Evolutionary conservation across 352 stramenopile genomes (phyloP).

Genomic region (Phytophthora boehmeriae): DNA sequence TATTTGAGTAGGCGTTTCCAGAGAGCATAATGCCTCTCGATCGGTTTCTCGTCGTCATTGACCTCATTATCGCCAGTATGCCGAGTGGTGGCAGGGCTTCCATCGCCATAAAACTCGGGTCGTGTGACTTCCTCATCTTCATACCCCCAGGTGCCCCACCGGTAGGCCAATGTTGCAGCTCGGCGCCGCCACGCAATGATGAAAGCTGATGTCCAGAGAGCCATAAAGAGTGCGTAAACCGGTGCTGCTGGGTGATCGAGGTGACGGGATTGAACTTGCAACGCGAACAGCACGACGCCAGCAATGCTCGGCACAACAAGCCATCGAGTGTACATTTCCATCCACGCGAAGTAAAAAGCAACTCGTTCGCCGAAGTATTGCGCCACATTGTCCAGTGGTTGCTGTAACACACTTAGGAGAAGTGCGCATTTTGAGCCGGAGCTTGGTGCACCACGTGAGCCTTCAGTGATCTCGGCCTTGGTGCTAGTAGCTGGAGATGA

Average conservation of each 20-base stretch:
- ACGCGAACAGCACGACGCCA: slow-evolving; percentile 70
- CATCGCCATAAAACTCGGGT: slow-evolving; percentile 81
- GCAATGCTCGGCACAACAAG: slow-evolving; percentile 81
- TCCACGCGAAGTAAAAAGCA: slow-evolving; percentile 94
- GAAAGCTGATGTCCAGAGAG: slow-evolving; percentile 89
- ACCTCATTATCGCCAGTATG: slow-evolving; percentile 4
- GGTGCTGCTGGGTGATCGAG: slow-evolving; percentile 83
- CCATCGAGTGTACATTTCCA: slow-evolving; percentile 92
- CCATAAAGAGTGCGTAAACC: slow-evolving; percentile 89
- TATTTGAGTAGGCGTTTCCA: slow-evolving; percentile 87
- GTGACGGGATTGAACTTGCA: slow-evolving; percentile 63
- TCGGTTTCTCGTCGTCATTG: background rate
- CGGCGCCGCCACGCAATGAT: slow-evolving; percentile 87
- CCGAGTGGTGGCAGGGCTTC: slow-evolving; percentile 1
- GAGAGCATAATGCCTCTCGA: slow-evolving; percentile 53
- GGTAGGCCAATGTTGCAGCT: slow-evolving; percentile 81
- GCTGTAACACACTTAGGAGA: slow-evolving; percentile 44
- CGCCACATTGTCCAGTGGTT: slow-evolving; percentile 87
- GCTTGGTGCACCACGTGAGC: slow-evolving; percentile 1
- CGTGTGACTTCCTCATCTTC: slow-evolving; percentile 85
- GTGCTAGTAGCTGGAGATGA: slow-evolving; percentile 15
- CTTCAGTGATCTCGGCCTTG: background rate
- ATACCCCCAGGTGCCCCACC: slow-evolving; percentile 90
- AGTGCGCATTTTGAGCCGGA: slow-evolving; percentile 23
- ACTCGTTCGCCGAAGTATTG: slow-evolving; percentile 92